phyloP scores from a whole-genome alignment of 2,329 filamentous ascomycete genomes.

The Cladosporium sp. region DNA sequence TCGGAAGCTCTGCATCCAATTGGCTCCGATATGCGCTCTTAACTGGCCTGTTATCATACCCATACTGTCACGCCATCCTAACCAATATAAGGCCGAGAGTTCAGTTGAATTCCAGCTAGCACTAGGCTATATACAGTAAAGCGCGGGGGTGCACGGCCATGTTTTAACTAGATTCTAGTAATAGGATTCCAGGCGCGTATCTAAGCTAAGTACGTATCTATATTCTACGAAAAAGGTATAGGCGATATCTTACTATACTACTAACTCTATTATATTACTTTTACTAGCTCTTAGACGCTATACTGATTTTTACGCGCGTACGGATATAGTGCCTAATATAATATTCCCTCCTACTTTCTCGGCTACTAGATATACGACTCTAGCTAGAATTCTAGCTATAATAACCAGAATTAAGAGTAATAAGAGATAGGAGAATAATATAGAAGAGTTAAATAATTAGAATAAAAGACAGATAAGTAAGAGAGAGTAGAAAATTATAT shows the following conservation, averaged over 20 bases:
- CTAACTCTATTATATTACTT: background rate
- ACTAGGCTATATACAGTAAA: background rate
- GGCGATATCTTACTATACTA: background rate
- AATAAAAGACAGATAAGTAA: background rate
- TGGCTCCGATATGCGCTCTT: conserved; percentile 38
- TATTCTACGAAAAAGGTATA: background rate
- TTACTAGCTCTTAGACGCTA: background rate
- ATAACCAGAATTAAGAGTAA: background rate
- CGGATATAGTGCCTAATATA: background rate
- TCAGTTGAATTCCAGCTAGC: background rate
- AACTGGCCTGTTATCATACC: conserved; percentile 39
- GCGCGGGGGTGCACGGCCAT: background rate
- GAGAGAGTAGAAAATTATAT: background rate
- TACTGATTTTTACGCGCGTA: background rate
- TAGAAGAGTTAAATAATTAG: background rate
- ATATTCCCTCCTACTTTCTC: background rate
- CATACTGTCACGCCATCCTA: conserved; percentile 42
- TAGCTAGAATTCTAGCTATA: background rate
- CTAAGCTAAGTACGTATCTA: background rate
- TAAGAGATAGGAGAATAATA: background rate
- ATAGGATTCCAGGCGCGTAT: background rate
- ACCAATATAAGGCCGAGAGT: background rate
- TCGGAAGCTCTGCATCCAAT: conserved; percentile 22
- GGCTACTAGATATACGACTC: background rate
- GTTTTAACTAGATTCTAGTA: background rate